Evolutionary conservation across 2,329 filamentous ascomycete genomes (phyloP).

Genomic region (Claviceps lovelessii): DNA sequence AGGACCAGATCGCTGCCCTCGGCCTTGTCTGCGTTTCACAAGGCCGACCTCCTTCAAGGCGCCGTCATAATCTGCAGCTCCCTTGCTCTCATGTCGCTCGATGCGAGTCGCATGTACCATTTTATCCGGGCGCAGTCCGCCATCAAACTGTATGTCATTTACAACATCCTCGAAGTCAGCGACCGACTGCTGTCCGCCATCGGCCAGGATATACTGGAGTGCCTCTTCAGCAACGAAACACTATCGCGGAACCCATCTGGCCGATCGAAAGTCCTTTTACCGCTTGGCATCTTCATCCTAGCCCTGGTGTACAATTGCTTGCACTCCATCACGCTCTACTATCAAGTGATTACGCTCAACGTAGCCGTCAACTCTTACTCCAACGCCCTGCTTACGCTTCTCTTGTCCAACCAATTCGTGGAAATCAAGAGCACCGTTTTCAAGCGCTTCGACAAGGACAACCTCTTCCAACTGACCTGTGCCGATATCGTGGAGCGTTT

Average conservation of each 20-base stretch:
- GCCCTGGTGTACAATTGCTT: conserved; percentile 76
- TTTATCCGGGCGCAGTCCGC: conserved; percentile 91
- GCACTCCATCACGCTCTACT: conserved; percentile 81
- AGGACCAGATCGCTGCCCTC: conserved; percentile 77
- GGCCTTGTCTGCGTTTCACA: conserved; percentile 71
- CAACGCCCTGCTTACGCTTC: conserved; percentile 78
- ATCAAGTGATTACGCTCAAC: conserved; percentile 94
- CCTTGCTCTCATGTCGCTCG: conserved; percentile 72
- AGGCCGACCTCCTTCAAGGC: conserved; percentile 87
- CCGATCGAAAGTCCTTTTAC: conserved; percentile 77
- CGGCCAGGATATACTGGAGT: conserved; percentile 92
- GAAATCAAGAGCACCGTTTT: conserved; percentile 98
- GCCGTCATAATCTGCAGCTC: conserved; percentile 78
- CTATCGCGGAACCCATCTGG: conserved; percentile 77
- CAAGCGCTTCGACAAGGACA: conserved; percentile 97
- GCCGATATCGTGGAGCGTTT: conserved; percentile 95
- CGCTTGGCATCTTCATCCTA: conserved; percentile 80
- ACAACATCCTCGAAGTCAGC: conserved; percentile 88
- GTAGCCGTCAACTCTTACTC: conserved; percentile 98
- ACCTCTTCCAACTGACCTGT: conserved; percentile 89
- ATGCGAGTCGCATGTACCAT: conserved; percentile 96
- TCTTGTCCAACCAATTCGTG: conserved; percentile 96
- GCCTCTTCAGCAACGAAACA: conserved; percentile 84
- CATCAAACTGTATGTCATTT: conserved; percentile 97
- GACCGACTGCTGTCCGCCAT: conserved; percentile 82